Percentiles rank a stretch among this genome's conserved stretches.
These are phyloP conservation scores for Fusarium sp. DNA, from an alignment of 2,329 filamentous ascomycete genomes.

Conservation along the genomic window DNA sequence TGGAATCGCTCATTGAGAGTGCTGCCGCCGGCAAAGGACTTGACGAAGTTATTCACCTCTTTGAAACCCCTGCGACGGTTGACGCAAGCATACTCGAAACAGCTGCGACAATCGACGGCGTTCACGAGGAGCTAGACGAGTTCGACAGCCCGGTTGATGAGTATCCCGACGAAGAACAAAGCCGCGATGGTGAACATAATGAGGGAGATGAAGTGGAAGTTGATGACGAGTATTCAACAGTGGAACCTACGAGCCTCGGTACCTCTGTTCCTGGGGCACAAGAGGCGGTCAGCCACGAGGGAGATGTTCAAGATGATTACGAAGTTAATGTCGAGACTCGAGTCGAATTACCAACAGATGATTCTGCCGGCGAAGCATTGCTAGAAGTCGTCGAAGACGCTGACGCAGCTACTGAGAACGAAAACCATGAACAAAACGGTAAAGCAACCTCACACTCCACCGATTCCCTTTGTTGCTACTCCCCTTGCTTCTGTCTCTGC, in stretches of 20 bases:
- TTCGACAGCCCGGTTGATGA: slow-evolving; percentile 44
- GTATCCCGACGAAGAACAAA: slow-evolving; percentile 13
- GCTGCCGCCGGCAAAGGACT: slow-evolving; percentile 56
- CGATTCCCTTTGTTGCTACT: slow-evolving; percentile 27
- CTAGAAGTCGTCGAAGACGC: slow-evolving; percentile 18
- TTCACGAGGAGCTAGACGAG: slow-evolving; percentile 41
- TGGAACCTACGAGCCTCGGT: slow-evolving; percentile 9
- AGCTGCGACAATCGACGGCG: slow-evolving; percentile 28
- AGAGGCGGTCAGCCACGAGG: not conserved
- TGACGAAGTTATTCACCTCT: slow-evolving; percentile 55
- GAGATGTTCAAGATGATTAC: not conserved
- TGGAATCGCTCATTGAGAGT: slow-evolving; percentile 55
- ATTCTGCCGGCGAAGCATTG: slow-evolving; percentile 2
- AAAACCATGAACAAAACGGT: slow-evolving; percentile 42
- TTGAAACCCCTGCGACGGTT: slow-evolving; percentile 46
- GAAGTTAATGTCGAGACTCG: slow-evolving; percentile 18
- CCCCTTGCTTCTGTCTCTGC: slow-evolving; percentile 39
- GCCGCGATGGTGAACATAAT: slow-evolving; percentile 27
- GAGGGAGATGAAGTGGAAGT: slow-evolving; percentile 24
- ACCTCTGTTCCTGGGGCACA: not conserved
- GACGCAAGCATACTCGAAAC: slow-evolving; percentile 28
- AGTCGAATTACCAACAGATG: slow-evolving; percentile 22
- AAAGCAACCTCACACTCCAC: slow-evolving; percentile 29
- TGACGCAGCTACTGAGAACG: slow-evolving; percentile 7
- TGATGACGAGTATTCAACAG: slow-evolving; percentile 38